phyloP scores from a whole-genome alignment of 495 filamentous ascomycete species.

The Zalerion maritima region DNA sequence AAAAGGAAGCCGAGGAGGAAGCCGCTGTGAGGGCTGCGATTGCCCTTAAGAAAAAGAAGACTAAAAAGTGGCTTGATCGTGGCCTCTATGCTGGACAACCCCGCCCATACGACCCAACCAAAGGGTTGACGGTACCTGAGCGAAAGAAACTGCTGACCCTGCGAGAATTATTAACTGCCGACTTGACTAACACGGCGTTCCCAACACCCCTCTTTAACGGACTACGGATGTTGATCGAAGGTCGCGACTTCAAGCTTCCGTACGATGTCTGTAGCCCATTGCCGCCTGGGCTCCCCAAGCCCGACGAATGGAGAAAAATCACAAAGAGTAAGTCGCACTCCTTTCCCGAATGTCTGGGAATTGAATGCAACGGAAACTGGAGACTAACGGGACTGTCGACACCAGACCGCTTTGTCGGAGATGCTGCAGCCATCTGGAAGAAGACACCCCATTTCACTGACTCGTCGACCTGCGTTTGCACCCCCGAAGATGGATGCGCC shows the following conservation, averaged over 20 bases:
- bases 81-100: slow-evolving; percentile 87
- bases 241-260: slow-evolving; percentile 73
- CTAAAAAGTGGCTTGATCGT: slow-evolving; percentile 63
- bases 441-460: slow-evolving; percentile 58
- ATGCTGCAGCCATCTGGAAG: slow-evolving; percentile 75
- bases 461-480: slow-evolving; percentile 64
- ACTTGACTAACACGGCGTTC: slow-evolving; percentile 26
- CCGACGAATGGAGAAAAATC: slow-evolving; percentile 76
- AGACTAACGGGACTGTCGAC: too few species aligned
- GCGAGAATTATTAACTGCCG: slow-evolving; percentile 27
- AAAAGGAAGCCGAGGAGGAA: slow-evolving; percentile 27
- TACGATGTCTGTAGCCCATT: slow-evolving; percentile 81
- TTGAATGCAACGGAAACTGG: too few species aligned
- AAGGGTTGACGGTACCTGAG: slow-evolving; percentile 41
- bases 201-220: slow-evolving; percentile 29
- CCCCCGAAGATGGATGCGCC: slow-evolving; percentile 61
- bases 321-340: slow-evolving; percentile 54
- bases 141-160: slow-evolving; percentile 44
- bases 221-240: slow-evolving; percentile 41
- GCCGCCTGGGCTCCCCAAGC: slow-evolving; percentile 73
- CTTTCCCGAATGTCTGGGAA: slow-evolving; percentile 6
- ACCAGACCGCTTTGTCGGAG: slow-evolving; percentile 84
- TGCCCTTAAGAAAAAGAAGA: slow-evolving; percentile 26
- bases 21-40: slow-evolving; percentile 21
- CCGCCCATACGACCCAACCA: slow-evolving; percentile 39